Evolutionary conservation across 371 early-diverging fungal species (phyloP), one percentile per base, ranked within the genome.

Genomic region (Capillidium rhysosporum): DNA sequence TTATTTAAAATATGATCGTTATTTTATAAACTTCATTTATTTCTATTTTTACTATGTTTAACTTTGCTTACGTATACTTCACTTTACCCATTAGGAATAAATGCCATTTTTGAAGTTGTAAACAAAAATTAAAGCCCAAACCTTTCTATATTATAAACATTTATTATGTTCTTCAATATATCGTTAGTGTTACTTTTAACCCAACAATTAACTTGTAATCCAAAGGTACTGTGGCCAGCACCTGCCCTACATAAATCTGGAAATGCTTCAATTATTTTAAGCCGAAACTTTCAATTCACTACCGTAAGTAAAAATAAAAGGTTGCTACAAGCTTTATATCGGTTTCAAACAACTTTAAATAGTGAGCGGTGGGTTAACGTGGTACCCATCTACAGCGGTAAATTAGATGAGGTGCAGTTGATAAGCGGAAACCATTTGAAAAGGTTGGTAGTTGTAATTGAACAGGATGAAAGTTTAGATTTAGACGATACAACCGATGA

Each of bases 401-500:
- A 34, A 12, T 34, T 34, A 12, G 12, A 12, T 12, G 12, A 7
- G 34, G 12, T 34, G 7, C 4, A 34, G 12, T 7, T 34, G 12
- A 34, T 4, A 7, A 34, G 12, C 12, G 12, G 34, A 4, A 4
- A 34, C 4, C 12, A 4, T 7, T 34, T 34, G 34, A 12, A 34
- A 1, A n/a, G 40, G 52, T 18, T 18, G 18, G 52, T 52, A 16
- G 18, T 12, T 1, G 41, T 52, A 1, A 2, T 21, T 3, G 40
- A 39, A 8, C 40, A 38, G 3, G 25, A 28, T 34, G 29, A 23
- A 16, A 26, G 48, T 16, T 7, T 5, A 4, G 52, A 34, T 12
- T 40, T 52, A 20, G 23, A 14, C 25, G 40, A 40, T 20, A 53
- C 24, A 21, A 53, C 54, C 18, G 54, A 53, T 53, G 54, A 53